These are phyloP conservation scores for Torulaspora indica DNA, from an alignment of 805 yeast genomes.

Conservation along the genomic window DNA sequence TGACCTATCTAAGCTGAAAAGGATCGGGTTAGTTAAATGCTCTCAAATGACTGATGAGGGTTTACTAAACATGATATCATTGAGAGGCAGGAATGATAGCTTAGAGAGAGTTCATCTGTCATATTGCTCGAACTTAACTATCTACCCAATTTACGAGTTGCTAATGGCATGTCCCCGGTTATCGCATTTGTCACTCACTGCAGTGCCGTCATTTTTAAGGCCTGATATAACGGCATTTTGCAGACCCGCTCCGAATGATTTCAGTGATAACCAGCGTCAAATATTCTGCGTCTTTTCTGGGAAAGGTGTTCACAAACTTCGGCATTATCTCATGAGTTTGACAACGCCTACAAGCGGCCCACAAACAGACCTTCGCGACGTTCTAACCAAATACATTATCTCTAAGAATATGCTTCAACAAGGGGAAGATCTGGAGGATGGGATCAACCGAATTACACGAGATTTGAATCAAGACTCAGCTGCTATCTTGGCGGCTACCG, in stretches of 20 bases:
- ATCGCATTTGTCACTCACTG: constrained; percentile 89
- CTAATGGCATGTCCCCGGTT: constrained; percentile 77
- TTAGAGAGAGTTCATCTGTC: constrained; percentile 90
- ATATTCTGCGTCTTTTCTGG: constrained; percentile 93
- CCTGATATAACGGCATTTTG: constrained; percentile 82
- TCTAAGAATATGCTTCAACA: constrained; percentile 26
- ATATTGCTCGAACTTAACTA: constrained; percentile 76
- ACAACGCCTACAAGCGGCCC: constrained; percentile 36
- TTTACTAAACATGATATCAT: constrained; percentile 57
- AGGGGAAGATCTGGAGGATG: constrained; percentile 29
- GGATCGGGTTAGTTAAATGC: constrained; percentile 94
- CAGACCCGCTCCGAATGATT: constrained; percentile 88
- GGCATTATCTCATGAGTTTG: constrained; percentile 57
- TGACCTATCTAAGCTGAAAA: constrained; percentile 68
- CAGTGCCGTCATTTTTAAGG: constrained; percentile 83
- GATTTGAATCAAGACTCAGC: constrained; percentile 35
- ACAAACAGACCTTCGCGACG: constrained; percentile 33
- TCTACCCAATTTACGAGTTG: constrained; percentile 70
- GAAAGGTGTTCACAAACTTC: constrained; percentile 70
- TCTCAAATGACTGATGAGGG: constrained; percentile 83
- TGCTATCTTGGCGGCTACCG: constrained; percentile 36
- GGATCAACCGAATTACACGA: constrained; percentile 27
- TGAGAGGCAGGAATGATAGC: constrained; percentile 69
- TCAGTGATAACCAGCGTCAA: constrained; percentile 77
- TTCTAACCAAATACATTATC: constrained; percentile 30